Evolutionary conservation across 352 stramenopile genomes (phyloP).

Genomic region (Pythium insidiosum): DNA sequence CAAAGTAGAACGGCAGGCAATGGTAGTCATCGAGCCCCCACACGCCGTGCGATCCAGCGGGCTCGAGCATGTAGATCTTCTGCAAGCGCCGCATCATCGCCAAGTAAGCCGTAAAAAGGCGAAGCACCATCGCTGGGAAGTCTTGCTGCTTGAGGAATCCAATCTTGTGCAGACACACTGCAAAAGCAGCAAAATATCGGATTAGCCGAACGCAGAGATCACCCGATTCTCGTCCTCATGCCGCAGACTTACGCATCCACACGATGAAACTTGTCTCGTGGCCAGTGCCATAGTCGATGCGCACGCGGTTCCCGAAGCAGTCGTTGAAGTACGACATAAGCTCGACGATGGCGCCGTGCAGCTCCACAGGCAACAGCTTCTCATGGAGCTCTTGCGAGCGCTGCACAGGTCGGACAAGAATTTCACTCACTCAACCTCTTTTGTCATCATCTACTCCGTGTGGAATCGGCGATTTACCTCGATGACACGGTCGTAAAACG

Average conservation of each 20-base stretch:
- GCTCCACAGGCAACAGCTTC: constrained; percentile 39
- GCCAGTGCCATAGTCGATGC: constrained; percentile 98
- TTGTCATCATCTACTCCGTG: too few species aligned
- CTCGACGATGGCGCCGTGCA: constrained; percentile 82
- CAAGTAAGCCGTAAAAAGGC: constrained; percentile 92
- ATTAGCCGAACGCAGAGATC: constrained; percentile 11
- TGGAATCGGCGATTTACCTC: constrained; percentile 26
- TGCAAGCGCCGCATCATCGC: constrained; percentile 92
- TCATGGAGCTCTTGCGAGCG: constrained; percentile 47
- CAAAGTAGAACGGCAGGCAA: constrained; percentile 98
- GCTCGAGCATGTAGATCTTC: constrained; percentile 97
- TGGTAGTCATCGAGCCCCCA: constrained; percentile 99
- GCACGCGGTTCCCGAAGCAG: constrained; percentile 94
- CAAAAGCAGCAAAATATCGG: constrained; percentile 3
- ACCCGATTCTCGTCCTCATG: too few species aligned
- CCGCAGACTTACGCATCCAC: constrained; percentile 84
- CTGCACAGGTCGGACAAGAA: too few species aligned
- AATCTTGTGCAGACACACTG: constrained; percentile 84
- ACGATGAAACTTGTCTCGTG: constrained; percentile 98
- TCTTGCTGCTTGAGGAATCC: constrained; percentile 83
- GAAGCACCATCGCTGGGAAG: constrained; percentile 83
- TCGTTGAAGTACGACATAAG: constrained; percentile 92
- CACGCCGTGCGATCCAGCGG: constrained; percentile 97
- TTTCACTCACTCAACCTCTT: too few species aligned
- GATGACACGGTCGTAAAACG: constrained; percentile 79